Conservation (phyloP, 1,284 basidiomycete genomes). For the Porogramme epimiltina region DNA sequence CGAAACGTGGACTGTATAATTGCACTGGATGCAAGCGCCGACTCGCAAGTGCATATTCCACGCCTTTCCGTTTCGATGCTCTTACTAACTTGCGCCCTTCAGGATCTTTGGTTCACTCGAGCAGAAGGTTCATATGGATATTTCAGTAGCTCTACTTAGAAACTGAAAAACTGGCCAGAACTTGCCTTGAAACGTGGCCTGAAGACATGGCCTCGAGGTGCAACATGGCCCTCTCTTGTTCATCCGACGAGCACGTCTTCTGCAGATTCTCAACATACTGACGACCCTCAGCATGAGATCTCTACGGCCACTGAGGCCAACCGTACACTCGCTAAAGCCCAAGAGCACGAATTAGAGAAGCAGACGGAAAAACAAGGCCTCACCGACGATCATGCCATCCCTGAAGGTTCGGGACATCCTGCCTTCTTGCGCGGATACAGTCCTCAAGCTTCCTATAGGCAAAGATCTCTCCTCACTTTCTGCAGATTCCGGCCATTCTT, state of each 20-base stretch:
- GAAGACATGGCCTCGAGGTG: conserved; percentile 38
- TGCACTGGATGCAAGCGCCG: conserved; percentile 43
- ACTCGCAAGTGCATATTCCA: conserved; percentile 34
- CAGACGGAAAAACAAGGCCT: conserved; percentile 24
- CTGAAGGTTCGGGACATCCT: conserved; percentile 11
- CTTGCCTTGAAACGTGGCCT: conserved; percentile 37
- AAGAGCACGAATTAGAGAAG: conserved; percentile 27
- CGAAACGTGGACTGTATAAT: conserved; percentile 43
- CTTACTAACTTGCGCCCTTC: not conserved
- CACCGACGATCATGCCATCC: conserved; percentile 21
- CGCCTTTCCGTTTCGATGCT: not conserved
- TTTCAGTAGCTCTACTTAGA: not conserved
- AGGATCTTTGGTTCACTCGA: conserved; percentile 43
- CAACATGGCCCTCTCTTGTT: conserved; percentile 34
- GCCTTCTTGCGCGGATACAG: not conserved
- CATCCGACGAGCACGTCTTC: conserved; percentile 16
- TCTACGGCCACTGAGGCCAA: conserved; percentile 18
- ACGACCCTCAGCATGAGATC: conserved; percentile 13
- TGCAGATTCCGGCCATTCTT: conserved; percentile 1
- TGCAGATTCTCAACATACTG: no score
- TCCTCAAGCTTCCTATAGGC: no score
- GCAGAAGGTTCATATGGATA: conserved; percentile 32
- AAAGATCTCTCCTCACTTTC: not conserved
- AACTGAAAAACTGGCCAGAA: conserved; percentile 29
- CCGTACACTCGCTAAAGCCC: conserved; percentile 27